Conservation (phyloP, 768 basidiomycete genomes). For the Lactarius sanguifluus region DNA sequence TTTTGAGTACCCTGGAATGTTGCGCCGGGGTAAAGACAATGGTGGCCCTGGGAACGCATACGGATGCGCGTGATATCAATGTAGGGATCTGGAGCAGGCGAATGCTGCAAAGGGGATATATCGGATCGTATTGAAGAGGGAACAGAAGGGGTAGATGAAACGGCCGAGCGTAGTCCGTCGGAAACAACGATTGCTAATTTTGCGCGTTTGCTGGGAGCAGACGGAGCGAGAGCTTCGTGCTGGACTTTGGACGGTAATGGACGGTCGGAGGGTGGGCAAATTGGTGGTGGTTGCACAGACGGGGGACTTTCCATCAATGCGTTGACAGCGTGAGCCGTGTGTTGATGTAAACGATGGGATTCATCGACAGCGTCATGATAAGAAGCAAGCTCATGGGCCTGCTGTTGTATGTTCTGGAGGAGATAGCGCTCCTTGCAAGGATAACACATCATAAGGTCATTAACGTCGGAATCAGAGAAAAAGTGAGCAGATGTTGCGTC, state of each 20-base stretch:
- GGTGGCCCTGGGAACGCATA: slow-evolving; percentile 66
- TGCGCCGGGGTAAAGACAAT: slow-evolving; percentile 86
- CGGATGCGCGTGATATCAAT: slow-evolving; percentile 77
- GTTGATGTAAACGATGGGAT: slow-evolving; percentile 7
- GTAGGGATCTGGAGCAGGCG: slow-evolving; percentile 49
- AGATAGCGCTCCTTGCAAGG: slow-evolving; percentile 24
- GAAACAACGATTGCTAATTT: slow-evolving; percentile 41
- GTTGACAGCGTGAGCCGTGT: slow-evolving; percentile 13
- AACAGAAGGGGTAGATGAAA: slow-evolving; percentile 29
- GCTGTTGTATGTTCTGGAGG: slow-evolving; percentile 20
- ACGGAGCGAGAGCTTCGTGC: slow-evolving; percentile 33
- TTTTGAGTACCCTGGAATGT: slow-evolving; percentile 91
- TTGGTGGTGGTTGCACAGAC: background rate
- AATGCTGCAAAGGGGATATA: slow-evolving; percentile 24
- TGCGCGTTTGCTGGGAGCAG: slow-evolving; percentile 40
- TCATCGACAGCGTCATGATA: slow-evolving; percentile 13
- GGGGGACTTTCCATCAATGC: slow-evolving; percentile 14
- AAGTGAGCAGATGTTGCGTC: slow-evolving; percentile 17
- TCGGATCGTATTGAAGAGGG: slow-evolving; percentile 33
- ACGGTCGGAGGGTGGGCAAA: slow-evolving; percentile 9
- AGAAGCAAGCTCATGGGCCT: slow-evolving; percentile 1
- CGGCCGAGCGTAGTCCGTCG: slow-evolving; percentile 27
- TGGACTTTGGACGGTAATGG: slow-evolving; percentile 11
- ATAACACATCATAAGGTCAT: slow-evolving; percentile 27
- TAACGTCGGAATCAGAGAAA: slow-evolving; percentile 24